phyloP scores from a whole-genome alignment of 371 early-diverging fungal genomes.

The Synchytrium microbalum region DNA sequence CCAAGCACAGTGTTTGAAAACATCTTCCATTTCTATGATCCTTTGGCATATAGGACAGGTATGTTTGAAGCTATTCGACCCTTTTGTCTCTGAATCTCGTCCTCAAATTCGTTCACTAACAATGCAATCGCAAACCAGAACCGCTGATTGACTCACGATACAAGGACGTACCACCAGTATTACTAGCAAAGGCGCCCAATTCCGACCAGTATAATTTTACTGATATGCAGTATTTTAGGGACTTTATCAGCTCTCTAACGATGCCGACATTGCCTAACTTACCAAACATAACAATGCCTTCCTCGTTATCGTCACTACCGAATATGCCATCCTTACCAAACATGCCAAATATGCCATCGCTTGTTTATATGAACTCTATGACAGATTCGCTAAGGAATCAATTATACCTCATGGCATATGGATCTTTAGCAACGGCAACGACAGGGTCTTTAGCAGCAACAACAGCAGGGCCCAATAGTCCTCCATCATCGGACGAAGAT shows the following conservation, averaged over 20 bases:
- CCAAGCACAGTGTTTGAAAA: constrained; percentile 46
- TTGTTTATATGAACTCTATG: not conserved
- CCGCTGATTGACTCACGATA: constrained; percentile 51
- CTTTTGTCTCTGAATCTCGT: no score
- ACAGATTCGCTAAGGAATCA: not conserved
- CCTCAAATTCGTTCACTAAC: no score
- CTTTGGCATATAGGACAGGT: constrained; percentile 52
- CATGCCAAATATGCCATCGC: not conserved
- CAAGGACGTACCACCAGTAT: constrained; percentile 45
- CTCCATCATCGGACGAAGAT: not conserved
- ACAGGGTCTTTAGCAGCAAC: no score
- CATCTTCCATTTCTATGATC: constrained; percentile 56
- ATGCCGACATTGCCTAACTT: not conserved
- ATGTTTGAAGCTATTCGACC: no score
- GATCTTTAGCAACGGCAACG: no score
- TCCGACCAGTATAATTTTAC: not conserved
- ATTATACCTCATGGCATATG: no score
- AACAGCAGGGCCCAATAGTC: not conserved
- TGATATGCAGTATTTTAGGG: not conserved
- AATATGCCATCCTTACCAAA: not conserved
- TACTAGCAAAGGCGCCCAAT: constrained; percentile 7
- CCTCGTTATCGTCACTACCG: no score
- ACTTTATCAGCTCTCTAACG: not conserved
- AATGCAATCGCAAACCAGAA: no score
- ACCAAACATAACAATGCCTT: no score